A percentile compares a stretch with the other conserved stretches of the same genome.
phyloP scores from a whole-genome alignment of 2,329 filamentous ascomycete genomes.

The Fonsecaea nubica region DNA sequence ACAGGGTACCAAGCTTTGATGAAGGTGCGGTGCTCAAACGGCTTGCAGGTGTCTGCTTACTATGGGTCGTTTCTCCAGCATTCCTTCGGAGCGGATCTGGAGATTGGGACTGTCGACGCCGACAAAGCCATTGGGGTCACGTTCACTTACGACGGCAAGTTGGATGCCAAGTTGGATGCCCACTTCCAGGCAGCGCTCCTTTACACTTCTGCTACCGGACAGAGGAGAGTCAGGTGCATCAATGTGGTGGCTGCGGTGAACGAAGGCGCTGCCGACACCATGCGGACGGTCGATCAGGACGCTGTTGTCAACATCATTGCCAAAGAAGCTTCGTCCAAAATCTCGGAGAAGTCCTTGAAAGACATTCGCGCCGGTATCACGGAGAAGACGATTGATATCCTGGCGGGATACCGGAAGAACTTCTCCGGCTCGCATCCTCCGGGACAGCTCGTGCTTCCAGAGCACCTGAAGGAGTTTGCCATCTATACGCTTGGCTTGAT shows the following conservation, averaged over 20 bases:
- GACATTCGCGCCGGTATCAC: conserved; percentile 83
- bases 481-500: conserved; percentile 94
- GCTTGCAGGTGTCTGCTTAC: conserved; percentile 89
- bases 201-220: conserved; percentile 88
- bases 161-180: conserved; percentile 94
- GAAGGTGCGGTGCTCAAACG: conserved; percentile 98
- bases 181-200: conserved; percentile 96
- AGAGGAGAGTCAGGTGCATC: conserved; percentile 88
- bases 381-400: conserved; percentile 90
- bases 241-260: conserved; percentile 94
- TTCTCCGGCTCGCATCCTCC: conserved; percentile 86
- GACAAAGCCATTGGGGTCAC: conserved; percentile 92
- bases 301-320: conserved; percentile 86
- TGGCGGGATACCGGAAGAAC: conserved; percentile 91
- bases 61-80: conserved; percentile 97
- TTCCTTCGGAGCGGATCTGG: conserved; percentile 90
- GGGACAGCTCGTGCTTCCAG: conserved; percentile 90
- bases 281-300: conserved; percentile 96
- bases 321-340: conserved; percentile 88
- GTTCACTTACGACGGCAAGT: conserved; percentile 94
- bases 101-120: conserved; percentile 88
- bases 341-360: conserved; percentile 77
- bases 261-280: conserved; percentile 78
- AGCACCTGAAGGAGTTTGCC: conserved; percentile 92
- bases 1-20: conserved; percentile 95